These are phyloP conservation scores for Taiwanofungus camphoratus DNA, from an alignment of 1,284 basidiomycete genomes.

Conservation along the genomic window DNA sequence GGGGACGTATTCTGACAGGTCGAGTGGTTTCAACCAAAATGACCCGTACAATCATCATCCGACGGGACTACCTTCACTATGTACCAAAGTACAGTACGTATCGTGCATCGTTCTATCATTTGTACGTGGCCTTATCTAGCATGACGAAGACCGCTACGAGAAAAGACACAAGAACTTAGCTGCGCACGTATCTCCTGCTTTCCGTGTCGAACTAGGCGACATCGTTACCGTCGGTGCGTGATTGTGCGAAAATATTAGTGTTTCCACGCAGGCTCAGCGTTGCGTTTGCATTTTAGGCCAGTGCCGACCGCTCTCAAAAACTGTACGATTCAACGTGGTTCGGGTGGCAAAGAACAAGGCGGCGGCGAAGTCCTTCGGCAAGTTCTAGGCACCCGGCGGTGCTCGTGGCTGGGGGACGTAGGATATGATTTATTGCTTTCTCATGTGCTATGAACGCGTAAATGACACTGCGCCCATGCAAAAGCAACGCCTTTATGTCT, in stretches of 20 bases:
- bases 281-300: conserved; percentile 52
- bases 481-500: conserved; percentile 10
- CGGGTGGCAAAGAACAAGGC: conserved; percentile 90
- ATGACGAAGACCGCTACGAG: conserved; percentile 80
- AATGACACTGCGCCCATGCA: conserved; percentile 28
- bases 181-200: conserved; percentile 95
- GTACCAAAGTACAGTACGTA: conserved; percentile 94
- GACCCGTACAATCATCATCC: conserved; percentile 98
- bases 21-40: conserved; percentile 99
- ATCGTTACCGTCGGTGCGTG: conserved; percentile 91
- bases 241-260: not conserved
- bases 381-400: conserved; percentile 63
- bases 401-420: conserved; percentile 24
- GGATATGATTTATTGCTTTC: conserved; percentile 29
- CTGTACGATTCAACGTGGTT: conserved; percentile 97
- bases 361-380: conserved; percentile 83
- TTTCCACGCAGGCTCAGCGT: not conserved
- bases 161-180: conserved; percentile 99
- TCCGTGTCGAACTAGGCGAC: conserved; percentile 95
- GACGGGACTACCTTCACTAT: conserved; percentile 98
- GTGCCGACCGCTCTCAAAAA: conserved; percentile 99
- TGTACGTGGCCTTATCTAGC: conserved; percentile 9
- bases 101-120: conserved; percentile 13
- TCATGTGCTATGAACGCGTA: conserved; percentile 32
- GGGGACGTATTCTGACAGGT: conserved; percentile 97